Percentiles rank a stretch among this genome's conserved stretches.
phyloP scores from a whole-genome alignment of 73 alveolate species.

The Symbiodinium pilosum region DNA sequence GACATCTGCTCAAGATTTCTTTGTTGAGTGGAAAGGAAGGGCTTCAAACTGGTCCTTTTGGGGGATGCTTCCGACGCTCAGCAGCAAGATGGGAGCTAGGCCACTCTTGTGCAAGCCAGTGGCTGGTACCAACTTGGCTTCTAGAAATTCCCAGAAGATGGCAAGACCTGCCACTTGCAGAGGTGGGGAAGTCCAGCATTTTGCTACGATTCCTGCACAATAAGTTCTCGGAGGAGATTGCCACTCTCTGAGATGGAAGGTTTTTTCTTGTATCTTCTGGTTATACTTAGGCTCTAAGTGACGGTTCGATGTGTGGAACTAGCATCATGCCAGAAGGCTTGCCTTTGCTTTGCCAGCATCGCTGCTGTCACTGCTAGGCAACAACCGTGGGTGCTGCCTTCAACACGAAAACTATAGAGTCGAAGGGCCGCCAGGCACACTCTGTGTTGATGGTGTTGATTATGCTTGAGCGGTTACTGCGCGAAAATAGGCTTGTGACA shows the following conservation, averaged over 20 bases:
- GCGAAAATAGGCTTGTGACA: no score
- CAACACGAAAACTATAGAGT: slow-evolving; percentile 96
- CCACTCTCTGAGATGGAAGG: background rate
- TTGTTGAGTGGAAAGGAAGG: slow-evolving; percentile 27
- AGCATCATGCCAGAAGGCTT: background rate
- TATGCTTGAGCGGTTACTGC: no score
- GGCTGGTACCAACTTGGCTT: no score
- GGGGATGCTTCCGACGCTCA: slow-evolving; percentile 67
- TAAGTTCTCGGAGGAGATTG: slow-evolving; percentile 71
- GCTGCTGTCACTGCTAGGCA: slow-evolving; percentile 41
- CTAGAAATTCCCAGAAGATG: no score
- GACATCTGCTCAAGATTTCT: no score
- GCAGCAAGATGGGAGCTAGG: no score
- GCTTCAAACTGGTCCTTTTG: slow-evolving; percentile 88
- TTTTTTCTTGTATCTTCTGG: no score
- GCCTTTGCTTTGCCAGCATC: background rate
- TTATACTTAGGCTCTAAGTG: no score
- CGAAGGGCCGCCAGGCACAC: slow-evolving; percentile 95
- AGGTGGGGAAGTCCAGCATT: slow-evolving; percentile 73
- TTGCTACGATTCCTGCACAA: slow-evolving; percentile 73
- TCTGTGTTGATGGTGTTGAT: no score
- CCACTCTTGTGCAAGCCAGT: no score
- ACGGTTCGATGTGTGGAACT: no score
- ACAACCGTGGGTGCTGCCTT: slow-evolving; percentile 98
- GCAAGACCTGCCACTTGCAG: background rate